Evolutionary conservation across 1,284 basidiomycete species (phyloP).

Genomic region (Flammula alnicola): DNA sequence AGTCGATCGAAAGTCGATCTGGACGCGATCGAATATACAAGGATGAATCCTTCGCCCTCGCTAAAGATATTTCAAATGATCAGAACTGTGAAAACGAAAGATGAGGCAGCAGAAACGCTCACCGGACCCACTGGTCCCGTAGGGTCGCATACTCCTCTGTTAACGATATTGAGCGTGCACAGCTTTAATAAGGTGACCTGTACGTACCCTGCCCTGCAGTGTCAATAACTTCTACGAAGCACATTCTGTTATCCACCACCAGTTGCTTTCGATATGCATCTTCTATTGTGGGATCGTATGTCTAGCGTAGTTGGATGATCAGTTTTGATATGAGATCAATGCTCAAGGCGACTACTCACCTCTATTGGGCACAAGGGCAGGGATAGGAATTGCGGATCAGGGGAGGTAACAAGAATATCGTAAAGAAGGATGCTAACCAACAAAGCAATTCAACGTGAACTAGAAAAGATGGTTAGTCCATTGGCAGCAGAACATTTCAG

Average conservation of each 20-base stretch:
- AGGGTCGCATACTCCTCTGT: constrained; percentile 96
- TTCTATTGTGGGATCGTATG: constrained; percentile 93
- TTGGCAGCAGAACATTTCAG: constrained; percentile 2
- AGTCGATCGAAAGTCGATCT: constrained; percentile 94
- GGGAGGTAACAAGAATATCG: constrained; percentile 18
- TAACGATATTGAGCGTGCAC: constrained; percentile 19
- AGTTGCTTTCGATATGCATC: constrained; percentile 94
- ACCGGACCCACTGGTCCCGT: constrained; percentile 99
- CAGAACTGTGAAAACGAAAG: constrained; percentile 5
- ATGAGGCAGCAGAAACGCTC: constrained; percentile 41
- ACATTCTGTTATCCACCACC: constrained; percentile 90
- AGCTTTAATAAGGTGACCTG: constrained; percentile 19
- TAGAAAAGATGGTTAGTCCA: constrained; percentile 34
- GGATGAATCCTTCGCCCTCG: constrained; percentile 97
- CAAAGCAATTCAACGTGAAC: constrained; percentile 94
- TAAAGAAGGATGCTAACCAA: constrained; percentile 61
- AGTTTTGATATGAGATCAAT: constrained; percentile 19
- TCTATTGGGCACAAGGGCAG: constrained; percentile 41
- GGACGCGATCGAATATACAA: constrained; percentile 98
- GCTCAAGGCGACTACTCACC: constrained; percentile 38
- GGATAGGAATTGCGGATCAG: constrained; percentile 24
- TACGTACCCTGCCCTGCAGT: constrained; percentile 89
- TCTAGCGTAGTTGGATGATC: constrained; percentile 47
- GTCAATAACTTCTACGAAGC: constrained; percentile 92
- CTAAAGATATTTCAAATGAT: constrained; percentile 45